phyloP scores from a whole-genome alignment of 2,329 filamentous ascomycete genomes.

The Claviceps citrina region DNA sequence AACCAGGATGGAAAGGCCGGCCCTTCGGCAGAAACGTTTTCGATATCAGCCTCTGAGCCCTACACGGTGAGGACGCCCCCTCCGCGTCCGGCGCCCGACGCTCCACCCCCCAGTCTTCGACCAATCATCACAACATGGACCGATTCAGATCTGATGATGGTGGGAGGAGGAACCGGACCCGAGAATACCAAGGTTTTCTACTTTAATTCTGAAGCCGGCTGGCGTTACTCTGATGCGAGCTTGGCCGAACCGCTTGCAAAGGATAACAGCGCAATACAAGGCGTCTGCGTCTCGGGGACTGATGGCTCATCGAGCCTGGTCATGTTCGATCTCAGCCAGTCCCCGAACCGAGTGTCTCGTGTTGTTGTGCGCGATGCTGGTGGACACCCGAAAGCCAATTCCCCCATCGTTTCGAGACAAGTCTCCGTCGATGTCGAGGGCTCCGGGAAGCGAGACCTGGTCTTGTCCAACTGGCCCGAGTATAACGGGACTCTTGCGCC shows the following conservation, averaged over 20 bases:
- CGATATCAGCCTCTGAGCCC: conserved; percentile 50
- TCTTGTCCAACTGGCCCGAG: conserved; percentile 51
- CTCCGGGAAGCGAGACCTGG: conserved; percentile 27
- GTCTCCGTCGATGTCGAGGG: conserved; percentile 13
- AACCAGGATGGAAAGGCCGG: conserved; percentile 41
- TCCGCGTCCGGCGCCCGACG: conserved; percentile 43
- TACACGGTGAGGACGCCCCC: conserved; percentile 45
- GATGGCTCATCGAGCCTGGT: conserved; percentile 69
- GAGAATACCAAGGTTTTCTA: conserved; percentile 53
- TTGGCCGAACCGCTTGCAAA: conserved; percentile 46
- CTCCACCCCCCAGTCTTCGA: conserved; percentile 21
- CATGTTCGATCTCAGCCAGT: conserved; percentile 57
- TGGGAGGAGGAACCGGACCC: conserved; percentile 44
- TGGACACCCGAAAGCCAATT: conserved; percentile 36
- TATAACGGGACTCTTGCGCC: conserved; percentile 69
- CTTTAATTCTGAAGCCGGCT: conserved; percentile 48
- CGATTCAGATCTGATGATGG: conserved; percentile 51
- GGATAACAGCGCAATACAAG: conserved; percentile 40
- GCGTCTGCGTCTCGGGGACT: conserved; percentile 50
- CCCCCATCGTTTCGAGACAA: conserved; percentile 24
- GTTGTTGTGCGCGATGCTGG: conserved; percentile 48
- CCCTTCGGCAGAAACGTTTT: conserved; percentile 59
- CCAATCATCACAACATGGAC: conserved; percentile 67
- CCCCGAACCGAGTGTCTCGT: conserved; percentile 61
- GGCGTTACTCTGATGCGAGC: conserved; percentile 50